Evolutionary conservation across 345 rosid genomes (phyloP).

Genomic region (Firmiana major): DNA sequence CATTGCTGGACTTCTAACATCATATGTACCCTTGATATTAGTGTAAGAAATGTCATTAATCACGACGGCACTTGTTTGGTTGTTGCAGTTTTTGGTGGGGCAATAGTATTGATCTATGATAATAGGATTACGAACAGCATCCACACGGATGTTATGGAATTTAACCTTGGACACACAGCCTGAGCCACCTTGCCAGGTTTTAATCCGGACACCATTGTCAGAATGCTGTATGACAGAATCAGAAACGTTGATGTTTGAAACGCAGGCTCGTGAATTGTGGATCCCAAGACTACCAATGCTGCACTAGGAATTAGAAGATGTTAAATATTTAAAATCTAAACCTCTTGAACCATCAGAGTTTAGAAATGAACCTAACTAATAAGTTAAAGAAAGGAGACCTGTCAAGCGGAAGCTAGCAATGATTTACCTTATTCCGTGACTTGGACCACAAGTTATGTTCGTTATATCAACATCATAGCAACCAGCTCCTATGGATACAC

Average conservation of each 20-base stretch:
- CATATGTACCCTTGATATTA: conserved; percentile 72
- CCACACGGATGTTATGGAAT: conserved; percentile 70
- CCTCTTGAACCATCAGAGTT: not conserved
- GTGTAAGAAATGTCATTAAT: conserved; percentile 55
- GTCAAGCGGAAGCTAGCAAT: not conserved
- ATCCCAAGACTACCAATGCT: conserved; percentile 91
- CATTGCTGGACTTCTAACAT: conserved; percentile 64
- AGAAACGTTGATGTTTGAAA: conserved; percentile 67
- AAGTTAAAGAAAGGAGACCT: not conserved
- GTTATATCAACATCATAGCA: conserved; percentile 65
- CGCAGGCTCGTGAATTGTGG: conserved; percentile 73
- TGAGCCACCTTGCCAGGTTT: conserved; percentile 95
- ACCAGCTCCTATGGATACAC: conserved; percentile 79
- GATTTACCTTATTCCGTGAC: conserved; percentile 85
- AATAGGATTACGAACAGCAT: conserved; percentile 72
- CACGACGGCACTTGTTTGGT: conserved; percentile 64
- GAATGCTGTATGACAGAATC: conserved; percentile 67
- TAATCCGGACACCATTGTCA: conserved; percentile 74
- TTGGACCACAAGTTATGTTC: conserved; percentile 87
- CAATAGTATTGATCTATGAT: conserved; percentile 89
- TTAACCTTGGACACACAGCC: conserved; percentile 69
- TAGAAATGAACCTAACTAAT: no score
- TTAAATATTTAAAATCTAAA: not conserved
- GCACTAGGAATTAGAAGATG: conserved; percentile 20
- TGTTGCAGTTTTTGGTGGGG: conserved; percentile 55